Conservation (phyloP, 176 grass and related monocot genomes). For the Cymbopogon citratus region DNA sequence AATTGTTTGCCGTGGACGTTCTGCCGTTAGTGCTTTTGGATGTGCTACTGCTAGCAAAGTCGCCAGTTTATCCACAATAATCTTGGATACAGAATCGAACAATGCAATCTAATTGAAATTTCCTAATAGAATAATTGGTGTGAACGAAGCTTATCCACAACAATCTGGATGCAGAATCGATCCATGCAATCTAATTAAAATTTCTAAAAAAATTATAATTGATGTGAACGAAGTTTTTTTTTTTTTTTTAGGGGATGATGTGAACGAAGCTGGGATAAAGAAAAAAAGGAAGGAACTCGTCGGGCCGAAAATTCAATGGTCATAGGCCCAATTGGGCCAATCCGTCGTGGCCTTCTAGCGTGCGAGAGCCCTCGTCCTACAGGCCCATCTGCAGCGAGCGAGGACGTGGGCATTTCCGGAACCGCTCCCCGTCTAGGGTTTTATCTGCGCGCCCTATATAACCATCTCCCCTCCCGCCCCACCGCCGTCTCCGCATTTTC, state of each 20-base stretch:
- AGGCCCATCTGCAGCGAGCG: conserved; percentile 4
- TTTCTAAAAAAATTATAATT: background rate
- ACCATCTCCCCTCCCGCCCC: background rate
- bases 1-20: background rate
- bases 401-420: conserved; percentile 9
- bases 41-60: background rate
- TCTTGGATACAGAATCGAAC: background rate
- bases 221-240: background rate
- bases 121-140: background rate
- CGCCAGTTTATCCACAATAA: background rate
- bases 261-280: background rate
- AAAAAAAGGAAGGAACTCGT: background rate
- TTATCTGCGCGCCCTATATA: conserved; percentile 11
- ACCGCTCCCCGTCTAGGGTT: conserved; percentile 19
- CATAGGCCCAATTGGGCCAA: background rate
- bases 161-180: background rate
- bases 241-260: no score
- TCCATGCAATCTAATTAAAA: background rate
- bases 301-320: background rate
- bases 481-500: background rate
- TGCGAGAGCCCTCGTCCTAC: no score
- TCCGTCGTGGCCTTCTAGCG: background rate
- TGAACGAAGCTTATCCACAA: no score
- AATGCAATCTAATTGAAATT: background rate
- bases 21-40: background rate